Conservation (phyloP, 2,329 filamentous ascomycete species). For the Neonectria neomacrospora region DNA sequence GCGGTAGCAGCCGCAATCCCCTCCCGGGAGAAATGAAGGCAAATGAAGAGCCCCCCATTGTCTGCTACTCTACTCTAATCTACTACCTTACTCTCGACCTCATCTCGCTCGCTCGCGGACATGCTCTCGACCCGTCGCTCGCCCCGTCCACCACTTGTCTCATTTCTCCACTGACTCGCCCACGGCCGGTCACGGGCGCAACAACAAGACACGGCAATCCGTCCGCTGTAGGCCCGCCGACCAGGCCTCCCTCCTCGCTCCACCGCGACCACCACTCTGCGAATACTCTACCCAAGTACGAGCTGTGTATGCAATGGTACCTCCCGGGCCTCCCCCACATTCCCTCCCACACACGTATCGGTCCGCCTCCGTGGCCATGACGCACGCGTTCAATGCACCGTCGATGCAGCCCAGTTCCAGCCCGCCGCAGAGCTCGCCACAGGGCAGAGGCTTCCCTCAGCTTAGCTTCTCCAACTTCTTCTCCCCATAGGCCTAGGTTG, state of each 20-base stretch:
- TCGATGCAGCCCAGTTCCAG: neutral
- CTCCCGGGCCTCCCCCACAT: neutral
- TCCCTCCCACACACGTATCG: neutral
- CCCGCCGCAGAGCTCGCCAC: neutral
- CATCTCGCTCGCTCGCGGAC: no score
- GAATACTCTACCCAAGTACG: no score
- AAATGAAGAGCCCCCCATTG: neutral
- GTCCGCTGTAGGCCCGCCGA: neutral
- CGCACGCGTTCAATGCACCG: neutral
- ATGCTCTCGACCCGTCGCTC: no score
- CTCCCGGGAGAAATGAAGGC: conserved; percentile 5
- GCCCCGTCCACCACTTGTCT: neutral
- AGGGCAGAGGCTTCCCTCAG: neutral
- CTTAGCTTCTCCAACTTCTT: neutral
- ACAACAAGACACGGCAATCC: neutral
- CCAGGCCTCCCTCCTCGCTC: neutral
- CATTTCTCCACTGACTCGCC: conserved; percentile 1
- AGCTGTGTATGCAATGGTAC: no score
- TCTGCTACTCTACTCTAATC: neutral
- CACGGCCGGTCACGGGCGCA: neutral
- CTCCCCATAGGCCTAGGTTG: no score
- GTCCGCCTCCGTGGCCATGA: neutral
- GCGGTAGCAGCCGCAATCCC: neutral
- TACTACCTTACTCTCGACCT: neutral
- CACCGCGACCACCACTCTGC: neutral